Evolutionary conservation across 2,329 filamentous ascomycete species (phyloP), one percentile per base, ranked within the genome.

Genomic region (Leptographium flavum): DNA sequence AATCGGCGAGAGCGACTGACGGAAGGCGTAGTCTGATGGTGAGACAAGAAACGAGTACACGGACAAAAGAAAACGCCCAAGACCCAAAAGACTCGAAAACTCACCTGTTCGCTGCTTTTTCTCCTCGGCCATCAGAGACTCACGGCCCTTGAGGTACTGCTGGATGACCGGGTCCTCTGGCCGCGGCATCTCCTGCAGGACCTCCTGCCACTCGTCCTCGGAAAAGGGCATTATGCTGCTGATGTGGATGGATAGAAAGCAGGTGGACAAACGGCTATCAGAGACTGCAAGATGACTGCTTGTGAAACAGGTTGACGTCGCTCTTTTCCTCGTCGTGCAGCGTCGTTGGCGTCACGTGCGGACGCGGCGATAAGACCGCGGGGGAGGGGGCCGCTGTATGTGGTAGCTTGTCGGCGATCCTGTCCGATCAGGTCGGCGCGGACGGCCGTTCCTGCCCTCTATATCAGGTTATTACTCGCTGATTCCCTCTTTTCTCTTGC

Each of bases 21-120:
- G 73, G 66, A 92, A 92, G 3, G 75, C 72, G 56, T 76, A 67
- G 62, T 87, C 81, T 81, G 51, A 48, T n/a, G 15, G 61, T 60
- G 33, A 47, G 41, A 25, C n/a, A n/a, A n/a, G n/a, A n/a, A n/a
- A n/a, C n/a, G n/a, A n/a, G n/a, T n/a, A n/a, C n/a, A n/a, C n/a
- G n/a, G n/a, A n/a, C n/a, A n/a, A n/a, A n/a, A n/a, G n/a, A n/a
- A n/a, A n/a, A n/a, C n/a, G n/a, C n/a, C n/a, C n/a, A n/a, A n/a
- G n/a, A n/a, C n/a, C n/a, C n/a, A n/a, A n/a, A n/a, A n/a, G n/a
- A n/a, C 31, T 32, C 45, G 25, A 35, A 14, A 27, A 65, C 71
- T 50, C 60, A 83, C 86, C 87, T 60, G 87, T 87, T 48, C 88
- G 79, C 56, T 84, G 75, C 55, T 79, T 83, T 62, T 85, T 81